These are phyloP conservation scores for Lichtheimia corymbifera DNA, from an alignment of 371 early-diverging fungal genomes.

Conservation along the genomic window DNA sequence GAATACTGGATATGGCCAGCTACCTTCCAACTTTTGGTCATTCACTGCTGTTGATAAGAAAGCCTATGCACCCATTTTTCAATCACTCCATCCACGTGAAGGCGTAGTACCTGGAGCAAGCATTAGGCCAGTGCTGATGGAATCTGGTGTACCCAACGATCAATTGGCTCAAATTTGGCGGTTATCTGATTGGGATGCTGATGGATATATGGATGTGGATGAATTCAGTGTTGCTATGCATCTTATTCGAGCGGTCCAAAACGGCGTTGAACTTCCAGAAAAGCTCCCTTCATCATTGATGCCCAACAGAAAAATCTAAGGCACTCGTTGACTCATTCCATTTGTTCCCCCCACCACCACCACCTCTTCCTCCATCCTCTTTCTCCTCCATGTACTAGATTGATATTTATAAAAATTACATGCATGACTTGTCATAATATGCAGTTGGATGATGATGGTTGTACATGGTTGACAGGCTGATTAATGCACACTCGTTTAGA, in stretches of 20 bases:
- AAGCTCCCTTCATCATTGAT: conserved; percentile 44
- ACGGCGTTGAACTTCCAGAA: conserved; percentile 52
- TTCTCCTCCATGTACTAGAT: no score
- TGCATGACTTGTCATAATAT: no score
- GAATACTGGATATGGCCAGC: conserved; percentile 18
- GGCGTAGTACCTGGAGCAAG: conserved; percentile 60
- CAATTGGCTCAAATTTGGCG: conserved; percentile 67
- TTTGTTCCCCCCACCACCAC: no score
- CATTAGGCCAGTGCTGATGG: conserved; percentile 57
- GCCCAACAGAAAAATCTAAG: conserved; percentile 29
- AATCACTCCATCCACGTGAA: conserved; percentile 50
- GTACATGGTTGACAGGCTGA: no score
- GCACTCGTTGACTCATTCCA: no score
- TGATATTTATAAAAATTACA: no score
- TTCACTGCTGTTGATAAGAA: conserved; percentile 51
- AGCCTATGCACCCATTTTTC: conserved; percentile 16
- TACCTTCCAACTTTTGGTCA: conserved; percentile 49
- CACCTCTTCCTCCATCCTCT: no score
- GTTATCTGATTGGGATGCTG: conserved; percentile 68
- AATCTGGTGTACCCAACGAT: conserved; percentile 55
- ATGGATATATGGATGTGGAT: conserved; percentile 68
- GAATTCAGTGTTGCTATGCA: conserved; percentile 73
- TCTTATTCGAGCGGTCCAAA: conserved; percentile 46
- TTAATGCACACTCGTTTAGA: no score
- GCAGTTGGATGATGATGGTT: no score